Percentiles rank a stretch among this genome's conserved stretches.
Conservation (phyloP, 2,329 filamentous ascomycete species). For the Chrysosporium keratinophilum region DNA sequence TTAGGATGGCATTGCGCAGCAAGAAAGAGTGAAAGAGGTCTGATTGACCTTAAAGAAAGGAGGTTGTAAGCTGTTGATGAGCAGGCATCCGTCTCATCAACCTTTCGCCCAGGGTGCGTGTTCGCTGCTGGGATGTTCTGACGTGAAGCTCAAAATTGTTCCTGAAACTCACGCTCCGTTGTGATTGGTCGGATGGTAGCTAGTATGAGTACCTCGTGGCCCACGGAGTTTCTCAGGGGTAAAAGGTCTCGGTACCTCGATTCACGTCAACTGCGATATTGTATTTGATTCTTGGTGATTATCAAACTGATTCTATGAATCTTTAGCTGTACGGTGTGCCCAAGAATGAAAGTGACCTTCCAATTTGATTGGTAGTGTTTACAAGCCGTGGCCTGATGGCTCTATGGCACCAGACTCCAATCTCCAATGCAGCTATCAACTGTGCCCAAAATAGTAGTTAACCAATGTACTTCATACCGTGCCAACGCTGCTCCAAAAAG, state of each 20-base stretch:
- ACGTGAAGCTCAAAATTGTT: constrained; percentile 1
- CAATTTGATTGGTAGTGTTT: no score
- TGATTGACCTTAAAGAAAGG: constrained; percentile 9
- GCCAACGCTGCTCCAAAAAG: background rate
- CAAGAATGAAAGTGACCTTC: no score
- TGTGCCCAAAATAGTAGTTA: no score
- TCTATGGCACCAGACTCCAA: background rate
- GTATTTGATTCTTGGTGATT: no score
- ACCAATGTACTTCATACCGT: no score
- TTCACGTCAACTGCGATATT: no score
- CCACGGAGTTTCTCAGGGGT: background rate
- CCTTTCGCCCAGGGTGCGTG: background rate
- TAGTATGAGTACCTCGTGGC: constrained; percentile 8
- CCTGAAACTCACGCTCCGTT: background rate
- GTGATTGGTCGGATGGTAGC: background rate
- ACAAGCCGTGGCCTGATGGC: no score
- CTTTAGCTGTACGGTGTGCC: no score
- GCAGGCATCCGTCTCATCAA: background rate
- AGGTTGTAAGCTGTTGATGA: background rate
- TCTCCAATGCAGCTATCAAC: background rate
- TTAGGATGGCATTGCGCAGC: background rate
- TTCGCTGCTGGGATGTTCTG: background rate
- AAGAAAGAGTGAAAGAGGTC: constrained; percentile 20
- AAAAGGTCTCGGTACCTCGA: background rate
- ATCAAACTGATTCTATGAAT: no score